These are phyloP conservation scores for Cryptococcus deneoformans DNA, from an alignment of 1,284 basidiomycete genomes.

Conservation along the genomic window DNA sequence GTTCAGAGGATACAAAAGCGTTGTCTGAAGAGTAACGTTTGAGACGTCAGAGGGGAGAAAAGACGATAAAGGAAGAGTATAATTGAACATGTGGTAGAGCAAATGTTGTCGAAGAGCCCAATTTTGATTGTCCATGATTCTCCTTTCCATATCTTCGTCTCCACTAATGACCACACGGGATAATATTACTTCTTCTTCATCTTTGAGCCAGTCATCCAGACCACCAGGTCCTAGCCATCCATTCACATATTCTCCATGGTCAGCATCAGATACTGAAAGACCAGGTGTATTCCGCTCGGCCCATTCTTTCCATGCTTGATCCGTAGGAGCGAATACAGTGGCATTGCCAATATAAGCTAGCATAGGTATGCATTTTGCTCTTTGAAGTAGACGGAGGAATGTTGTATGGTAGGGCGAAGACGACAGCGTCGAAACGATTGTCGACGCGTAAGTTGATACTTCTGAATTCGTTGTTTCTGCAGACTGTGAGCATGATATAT, in stretches of 20 bases:
- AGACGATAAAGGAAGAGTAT: conserved; percentile 56
- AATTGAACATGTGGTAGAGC: conserved; percentile 93
- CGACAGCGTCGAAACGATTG: conserved; percentile 72
- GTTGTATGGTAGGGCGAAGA: conserved; percentile 74
- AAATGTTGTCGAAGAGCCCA: conserved; percentile 76
- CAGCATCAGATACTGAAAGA: neutral
- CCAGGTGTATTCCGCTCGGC: conserved; percentile 26
- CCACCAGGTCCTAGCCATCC: conserved; percentile 36
- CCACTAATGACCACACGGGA: conserved; percentile 4
- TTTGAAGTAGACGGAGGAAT: conserved; percentile 76
- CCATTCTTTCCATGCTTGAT: conserved; percentile 69
- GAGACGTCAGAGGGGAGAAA: conserved; percentile 8
- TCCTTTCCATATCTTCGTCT: conserved; percentile 23
- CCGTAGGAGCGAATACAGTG: conserved; percentile 93
- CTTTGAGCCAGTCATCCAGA: conserved; percentile 41
- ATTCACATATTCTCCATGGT: conserved; percentile 1
- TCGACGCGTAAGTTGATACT: conserved; percentile 18
- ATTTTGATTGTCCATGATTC: conserved; percentile 66
- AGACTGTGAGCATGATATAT: too few species aligned
- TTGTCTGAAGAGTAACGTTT: conserved; percentile 52
- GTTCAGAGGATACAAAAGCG: conserved; percentile 64
- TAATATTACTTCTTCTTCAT: conserved; percentile 20
- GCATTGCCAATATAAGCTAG: conserved; percentile 77
- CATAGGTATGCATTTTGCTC: conserved; percentile 83
- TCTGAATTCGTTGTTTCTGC: neutral